These are phyloP conservation scores for Grammothele lineata DNA, from an alignment of 768 basidiomycete species.

Conservation along the genomic window DNA sequence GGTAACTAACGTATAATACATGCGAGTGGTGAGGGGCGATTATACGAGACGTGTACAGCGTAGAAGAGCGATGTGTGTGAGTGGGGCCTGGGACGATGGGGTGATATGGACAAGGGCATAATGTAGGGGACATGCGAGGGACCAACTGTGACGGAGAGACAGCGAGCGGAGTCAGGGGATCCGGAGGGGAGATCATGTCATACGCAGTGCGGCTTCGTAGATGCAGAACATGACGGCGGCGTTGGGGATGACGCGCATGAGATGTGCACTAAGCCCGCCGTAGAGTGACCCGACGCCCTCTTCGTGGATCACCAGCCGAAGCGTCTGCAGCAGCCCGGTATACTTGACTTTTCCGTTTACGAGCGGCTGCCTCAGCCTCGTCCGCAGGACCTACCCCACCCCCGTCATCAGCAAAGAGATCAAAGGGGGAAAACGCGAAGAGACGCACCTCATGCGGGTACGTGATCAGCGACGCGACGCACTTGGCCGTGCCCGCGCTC, in stretches of 20 bases:
- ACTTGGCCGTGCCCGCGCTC: conserved; percentile 91
- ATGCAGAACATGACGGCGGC: conserved; percentile 96
- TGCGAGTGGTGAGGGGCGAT: too few relatives aligned
- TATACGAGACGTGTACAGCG: too few relatives aligned
- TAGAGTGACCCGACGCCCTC: conserved; percentile 87
- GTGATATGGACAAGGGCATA: conserved; percentile 5
- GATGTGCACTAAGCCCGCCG: conserved; percentile 88
- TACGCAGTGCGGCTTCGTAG: conserved; percentile 76
- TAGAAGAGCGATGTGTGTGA: too few relatives aligned
- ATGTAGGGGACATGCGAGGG: too few relatives aligned
- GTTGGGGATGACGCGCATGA: conserved; percentile 96
- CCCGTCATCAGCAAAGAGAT: not conserved
- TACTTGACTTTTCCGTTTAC: conserved; percentile 80
- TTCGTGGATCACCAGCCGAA: conserved; percentile 81
- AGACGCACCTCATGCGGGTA: conserved; percentile 92
- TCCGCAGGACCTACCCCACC: conserved; percentile 79
- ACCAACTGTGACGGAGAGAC: too few relatives aligned
- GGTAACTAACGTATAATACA: too few relatives aligned
- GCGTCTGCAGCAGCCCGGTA: conserved; percentile 78
- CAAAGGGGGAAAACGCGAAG: not conserved
- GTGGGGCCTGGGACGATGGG: not conserved
- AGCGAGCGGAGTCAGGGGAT: not conserved
- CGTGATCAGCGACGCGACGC: conserved; percentile 89
- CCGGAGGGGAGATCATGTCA: conserved; percentile 33
- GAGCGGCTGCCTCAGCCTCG: conserved; percentile 85